Conservation (phyloP, 129 eudicot species). For the sunflower (Helianthus annuus) region DNA sequence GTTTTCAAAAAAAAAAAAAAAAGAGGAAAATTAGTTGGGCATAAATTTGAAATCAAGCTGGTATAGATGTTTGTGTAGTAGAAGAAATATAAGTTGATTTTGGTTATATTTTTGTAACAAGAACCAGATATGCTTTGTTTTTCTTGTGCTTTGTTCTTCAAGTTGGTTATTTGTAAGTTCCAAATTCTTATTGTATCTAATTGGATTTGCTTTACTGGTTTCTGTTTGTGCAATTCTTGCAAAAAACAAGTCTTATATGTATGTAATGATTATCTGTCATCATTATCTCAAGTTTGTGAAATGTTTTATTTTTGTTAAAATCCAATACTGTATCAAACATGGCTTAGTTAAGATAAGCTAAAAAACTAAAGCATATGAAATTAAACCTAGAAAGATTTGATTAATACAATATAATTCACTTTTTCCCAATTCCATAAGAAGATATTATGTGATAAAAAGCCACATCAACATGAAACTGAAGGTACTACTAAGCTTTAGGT, state of each 20-base stretch:
- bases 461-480: no score
- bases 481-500: no score
- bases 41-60: constrained; percentile 12
- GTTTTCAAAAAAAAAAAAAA: background rate
- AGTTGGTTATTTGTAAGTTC: constrained; percentile 14
- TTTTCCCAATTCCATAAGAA: no score
- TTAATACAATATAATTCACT: no score
- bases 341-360: no score
- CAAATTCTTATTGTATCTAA: constrained; percentile 2
- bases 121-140: constrained; percentile 14
- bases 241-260: background rate
- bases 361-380: no score
- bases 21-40: constrained; percentile 11
- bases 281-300: no score
- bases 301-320: no score
- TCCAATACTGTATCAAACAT: no score
- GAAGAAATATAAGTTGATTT: constrained; percentile 26
- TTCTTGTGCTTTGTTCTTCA: constrained; percentile 19
- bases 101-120: constrained; percentile 20
- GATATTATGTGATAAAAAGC: no score
- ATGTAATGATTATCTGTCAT: background rate
- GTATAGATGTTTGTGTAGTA: constrained; percentile 36
- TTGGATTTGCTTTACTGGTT: background rate
- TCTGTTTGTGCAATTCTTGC: background rate
- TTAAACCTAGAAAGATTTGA: no score